A percentile compares a stretch with the other conserved stretches of the same genome.
Evolutionary conservation across 208 protist species (phyloP).

Genomic region (Naegleria fowleri): DNA sequence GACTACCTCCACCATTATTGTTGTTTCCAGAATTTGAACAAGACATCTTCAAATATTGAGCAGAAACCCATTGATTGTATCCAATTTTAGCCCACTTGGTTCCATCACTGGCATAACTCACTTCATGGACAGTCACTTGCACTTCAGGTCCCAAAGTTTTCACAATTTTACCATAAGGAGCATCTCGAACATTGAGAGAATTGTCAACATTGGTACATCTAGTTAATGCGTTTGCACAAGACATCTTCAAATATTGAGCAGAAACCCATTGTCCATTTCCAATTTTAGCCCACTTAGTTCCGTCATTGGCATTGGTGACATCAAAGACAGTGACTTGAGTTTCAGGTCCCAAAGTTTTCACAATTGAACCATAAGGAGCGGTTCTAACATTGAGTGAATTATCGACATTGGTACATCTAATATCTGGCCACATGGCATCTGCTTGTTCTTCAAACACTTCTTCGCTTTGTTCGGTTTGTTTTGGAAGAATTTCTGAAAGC

Average conservation of each 20-base stretch:
- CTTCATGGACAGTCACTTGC: not conserved
- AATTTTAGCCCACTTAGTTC: not conserved
- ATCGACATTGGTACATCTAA: not conserved
- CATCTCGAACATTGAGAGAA: not conserved
- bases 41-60: not conserved
- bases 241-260: not conserved
- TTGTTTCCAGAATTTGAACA: not conserved
- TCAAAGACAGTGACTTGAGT: not conserved
- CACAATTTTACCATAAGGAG: not conserved
- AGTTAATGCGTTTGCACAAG: not conserved
- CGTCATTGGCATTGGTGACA: not conserved
- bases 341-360: not conserved
- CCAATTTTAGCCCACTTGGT: not conserved
- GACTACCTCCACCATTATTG: too few relatives aligned
- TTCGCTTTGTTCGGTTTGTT: too few relatives aligned
- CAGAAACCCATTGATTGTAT: not conserved
- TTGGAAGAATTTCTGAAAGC: too few relatives aligned
- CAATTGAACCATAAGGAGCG: not conserved
- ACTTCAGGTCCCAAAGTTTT: not conserved
- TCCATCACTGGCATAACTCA: not conserved
- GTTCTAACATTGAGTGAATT: not conserved
- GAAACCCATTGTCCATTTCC: not conserved
- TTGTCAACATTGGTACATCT: not conserved
- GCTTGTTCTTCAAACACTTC: too few relatives aligned
- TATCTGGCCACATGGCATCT: not conserved